Evolutionary conservation across 345 rosid genomes (phyloP).

Genomic region (Rhodomyrtus tomentosa): DNA sequence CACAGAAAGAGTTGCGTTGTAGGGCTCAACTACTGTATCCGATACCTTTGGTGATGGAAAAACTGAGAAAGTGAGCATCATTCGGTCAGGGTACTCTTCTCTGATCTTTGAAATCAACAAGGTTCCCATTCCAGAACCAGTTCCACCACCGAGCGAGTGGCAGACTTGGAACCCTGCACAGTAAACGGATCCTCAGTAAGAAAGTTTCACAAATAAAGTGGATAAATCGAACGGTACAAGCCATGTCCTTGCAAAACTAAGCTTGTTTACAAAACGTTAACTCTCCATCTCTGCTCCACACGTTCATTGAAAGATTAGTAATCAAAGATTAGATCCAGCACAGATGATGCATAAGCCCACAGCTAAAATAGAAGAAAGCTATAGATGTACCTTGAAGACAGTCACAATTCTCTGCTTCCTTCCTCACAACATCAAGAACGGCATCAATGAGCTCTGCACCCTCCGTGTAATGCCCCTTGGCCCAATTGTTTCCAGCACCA

Average conservation of each 20-base stretch:
- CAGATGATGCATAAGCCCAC: not conserved
- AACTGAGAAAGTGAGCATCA: slow-evolving; percentile 26
- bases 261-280: not conserved
- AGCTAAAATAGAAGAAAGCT: not conserved
- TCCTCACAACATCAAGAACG: slow-evolving; percentile 23
- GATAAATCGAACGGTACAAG: not conserved
- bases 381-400: slow-evolving; percentile 16
- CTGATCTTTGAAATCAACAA: slow-evolving; percentile 20
- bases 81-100: slow-evolving; percentile 23
- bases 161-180: slow-evolving; percentile 17
- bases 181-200: not conserved
- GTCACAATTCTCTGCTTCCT: slow-evolving; percentile 27
- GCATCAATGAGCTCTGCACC: slow-evolving; percentile 23
- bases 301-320: not conserved
- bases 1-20: slow-evolving; percentile 25
- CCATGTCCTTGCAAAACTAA: not conserved
- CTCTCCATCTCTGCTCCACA: not conserved
- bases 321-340: not conserved
- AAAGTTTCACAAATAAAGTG: not conserved
- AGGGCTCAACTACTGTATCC: slow-evolving; percentile 22
- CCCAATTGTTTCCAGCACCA: slow-evolving; percentile 25
- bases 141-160: slow-evolving; percentile 24
- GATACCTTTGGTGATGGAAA: slow-evolving; percentile 26
- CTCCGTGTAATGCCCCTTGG: slow-evolving; percentile 23
- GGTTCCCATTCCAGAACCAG: slow-evolving; percentile 27